phyloP scores from a whole-genome alignment of 192 early-diverging fungal species.

The Blastocladiella britannica region DNA sequence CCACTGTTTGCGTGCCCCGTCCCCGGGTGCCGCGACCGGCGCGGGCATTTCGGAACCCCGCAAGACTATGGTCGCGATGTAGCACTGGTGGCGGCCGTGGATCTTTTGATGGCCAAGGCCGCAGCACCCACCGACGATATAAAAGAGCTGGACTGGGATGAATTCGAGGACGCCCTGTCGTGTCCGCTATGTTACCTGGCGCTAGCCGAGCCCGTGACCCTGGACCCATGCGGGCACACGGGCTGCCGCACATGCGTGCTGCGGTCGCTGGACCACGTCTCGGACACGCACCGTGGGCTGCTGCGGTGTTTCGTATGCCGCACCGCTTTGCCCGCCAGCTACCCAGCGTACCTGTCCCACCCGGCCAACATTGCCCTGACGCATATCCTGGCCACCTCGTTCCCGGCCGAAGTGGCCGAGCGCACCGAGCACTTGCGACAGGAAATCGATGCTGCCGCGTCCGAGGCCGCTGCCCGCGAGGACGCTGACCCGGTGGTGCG shows the following conservation, averaged over 20 bases:
- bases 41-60: too few relatives aligned
- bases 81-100: too few relatives aligned
- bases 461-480: too few relatives aligned
- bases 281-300: background rate
- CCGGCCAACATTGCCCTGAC: background rate
- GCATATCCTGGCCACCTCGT: background rate
- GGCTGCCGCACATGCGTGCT: constrained; percentile 36
- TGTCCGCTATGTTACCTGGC: constrained; percentile 34
- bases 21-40: background rate
- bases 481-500: background rate
- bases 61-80: too few relatives aligned
- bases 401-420: background rate
- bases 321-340: background rate
- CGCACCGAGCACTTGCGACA: too few relatives aligned
- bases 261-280: constrained; percentile 24
- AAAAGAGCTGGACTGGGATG: background rate
- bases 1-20: background rate
- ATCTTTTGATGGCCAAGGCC: background rate
- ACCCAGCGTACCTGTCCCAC: background rate
- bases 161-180: constrained; percentile 11
- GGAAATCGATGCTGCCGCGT: too few relatives aligned
- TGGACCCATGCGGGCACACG: constrained; percentile 42
- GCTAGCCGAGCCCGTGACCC: constrained; percentile 31
- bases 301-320: background rate
- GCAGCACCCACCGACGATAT: background rate